Evolutionary conservation across 495 filamentous ascomycete species (phyloP).

Genomic region (Neurospora sp.): DNA sequence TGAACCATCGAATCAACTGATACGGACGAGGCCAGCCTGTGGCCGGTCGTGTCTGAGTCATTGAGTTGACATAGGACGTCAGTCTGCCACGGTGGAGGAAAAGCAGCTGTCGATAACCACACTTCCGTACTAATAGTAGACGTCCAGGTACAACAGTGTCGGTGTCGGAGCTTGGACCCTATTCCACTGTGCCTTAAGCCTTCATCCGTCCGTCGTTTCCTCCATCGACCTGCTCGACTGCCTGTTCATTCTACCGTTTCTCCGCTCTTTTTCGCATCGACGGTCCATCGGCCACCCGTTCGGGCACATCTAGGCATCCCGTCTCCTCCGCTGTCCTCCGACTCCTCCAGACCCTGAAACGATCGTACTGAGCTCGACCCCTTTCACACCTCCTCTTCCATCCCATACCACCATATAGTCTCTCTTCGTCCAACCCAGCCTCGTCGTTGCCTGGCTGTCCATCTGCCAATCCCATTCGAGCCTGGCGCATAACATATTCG

Average conservation of each 20-base stretch:
- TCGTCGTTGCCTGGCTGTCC: background rate
- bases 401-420: background rate
- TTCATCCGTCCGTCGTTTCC: background rate
- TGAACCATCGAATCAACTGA: background rate
- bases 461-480: background rate
- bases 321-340: background rate
- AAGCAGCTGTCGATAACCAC: slow-evolving; percentile 1
- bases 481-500: background rate
- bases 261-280: background rate
- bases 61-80: slow-evolving; percentile 30
- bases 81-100: slow-evolving; percentile 21
- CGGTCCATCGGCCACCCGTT: background rate
- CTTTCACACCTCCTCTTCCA: background rate
- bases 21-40: slow-evolving; percentile 4
- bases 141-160: slow-evolving; percentile 1
- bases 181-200: background rate
- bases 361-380: background rate
- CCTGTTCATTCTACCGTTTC: background rate
- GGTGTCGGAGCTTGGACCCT: slow-evolving; percentile 2
- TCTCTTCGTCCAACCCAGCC: background rate
- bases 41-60: slow-evolving; percentile 27
- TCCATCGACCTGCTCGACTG: slow-evolving; percentile 1
- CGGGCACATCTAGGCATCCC: background rate
- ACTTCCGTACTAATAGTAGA: background rate
- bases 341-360: background rate